Base-by-base conservation (phyloP, 345 rosid genomes). In the Camelina hispida region DNA sequence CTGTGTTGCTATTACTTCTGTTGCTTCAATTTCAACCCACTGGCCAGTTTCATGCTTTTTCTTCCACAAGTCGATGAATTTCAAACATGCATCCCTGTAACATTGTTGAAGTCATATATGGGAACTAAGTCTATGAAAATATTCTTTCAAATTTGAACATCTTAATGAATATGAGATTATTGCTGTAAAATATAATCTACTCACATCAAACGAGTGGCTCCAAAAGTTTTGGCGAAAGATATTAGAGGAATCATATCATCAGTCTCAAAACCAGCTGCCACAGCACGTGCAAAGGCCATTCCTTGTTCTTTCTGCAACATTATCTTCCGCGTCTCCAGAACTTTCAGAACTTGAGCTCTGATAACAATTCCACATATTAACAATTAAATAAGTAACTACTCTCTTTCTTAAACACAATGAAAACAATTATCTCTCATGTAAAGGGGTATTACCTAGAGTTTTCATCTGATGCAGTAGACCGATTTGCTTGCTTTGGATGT, bases 201-300 rank as follows among this genome's bases (percentile, higher is more conserved):
- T 78, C 77, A 91, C 98, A 77, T 89, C 81, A 96, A 78, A 75
- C 99, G 97, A 20, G 83, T 60, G 73, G 98, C 99, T 73, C 97
- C 98, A 73, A 93, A 96, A 60, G 85, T 83, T 83, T 88, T 90
- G 51, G 97, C 84, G 77, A 96, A 96, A 48, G 89, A 86, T 74
- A 89, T 82, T 74, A 96, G 65, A 68, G 94, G 84, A 11, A 84
- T 70, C 91, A 96, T 83, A 68, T 83, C 84, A 75, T 89, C 93
- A 86, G 87, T 71, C 57, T 88, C 97, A 77, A 89, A 96, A 83
- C 97, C 95, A 84, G 99, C 99, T 79, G 99, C 99, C 12, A 80
- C 91, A 76, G 99, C 97, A 74, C 97, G 96, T 52, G 99, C 99
- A 81, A 96, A 96, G 76, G 98, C 98, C 99, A 96, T 96, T 38